Conservation (phyloP, 1,284 basidiomycete genomes). For the Moesziomyces parantarcticus region DNA sequence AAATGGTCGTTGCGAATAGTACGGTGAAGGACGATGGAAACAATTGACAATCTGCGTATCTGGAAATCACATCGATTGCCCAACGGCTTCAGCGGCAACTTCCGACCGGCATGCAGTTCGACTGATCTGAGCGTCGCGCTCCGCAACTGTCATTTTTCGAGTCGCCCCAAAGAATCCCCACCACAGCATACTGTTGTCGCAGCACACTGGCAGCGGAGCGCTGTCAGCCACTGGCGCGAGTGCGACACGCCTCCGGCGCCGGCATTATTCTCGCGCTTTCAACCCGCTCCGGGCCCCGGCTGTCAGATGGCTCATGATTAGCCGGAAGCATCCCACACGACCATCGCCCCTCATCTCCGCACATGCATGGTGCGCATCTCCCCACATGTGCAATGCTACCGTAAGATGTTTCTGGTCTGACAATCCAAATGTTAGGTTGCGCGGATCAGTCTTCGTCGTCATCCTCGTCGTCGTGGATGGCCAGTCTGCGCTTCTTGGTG, state of each 20-base stretch:
- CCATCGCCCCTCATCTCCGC: too few relatives aligned
- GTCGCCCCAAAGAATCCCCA: neutral
- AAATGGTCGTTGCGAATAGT: neutral
- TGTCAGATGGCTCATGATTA: neutral
- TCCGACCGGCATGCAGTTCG: neutral
- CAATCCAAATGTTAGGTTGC: neutral
- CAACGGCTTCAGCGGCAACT: neutral
- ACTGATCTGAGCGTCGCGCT: conserved; percentile 1
- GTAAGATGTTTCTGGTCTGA: neutral
- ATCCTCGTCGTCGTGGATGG: conserved; percentile 34
- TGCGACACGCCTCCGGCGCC: too few relatives aligned
- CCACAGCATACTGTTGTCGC: neutral
- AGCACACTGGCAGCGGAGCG: too few relatives aligned
- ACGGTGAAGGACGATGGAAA: neutral
- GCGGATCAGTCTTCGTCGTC: conserved; percentile 9
- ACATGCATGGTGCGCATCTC: too few relatives aligned
- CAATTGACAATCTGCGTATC: neutral
- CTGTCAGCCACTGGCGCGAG: too few relatives aligned
- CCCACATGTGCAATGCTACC: too few relatives aligned
- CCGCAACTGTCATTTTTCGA: neutral
- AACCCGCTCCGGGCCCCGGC: neutral
- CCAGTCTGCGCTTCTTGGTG: conserved; percentile 30
- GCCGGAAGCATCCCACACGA: neutral
- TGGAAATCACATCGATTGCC: neutral
- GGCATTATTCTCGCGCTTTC: neutral